These are phyloP conservation scores for Phytopythium kandeliae DNA, from an alignment of 352 stramenopile species.

Conservation along the genomic window DNA sequence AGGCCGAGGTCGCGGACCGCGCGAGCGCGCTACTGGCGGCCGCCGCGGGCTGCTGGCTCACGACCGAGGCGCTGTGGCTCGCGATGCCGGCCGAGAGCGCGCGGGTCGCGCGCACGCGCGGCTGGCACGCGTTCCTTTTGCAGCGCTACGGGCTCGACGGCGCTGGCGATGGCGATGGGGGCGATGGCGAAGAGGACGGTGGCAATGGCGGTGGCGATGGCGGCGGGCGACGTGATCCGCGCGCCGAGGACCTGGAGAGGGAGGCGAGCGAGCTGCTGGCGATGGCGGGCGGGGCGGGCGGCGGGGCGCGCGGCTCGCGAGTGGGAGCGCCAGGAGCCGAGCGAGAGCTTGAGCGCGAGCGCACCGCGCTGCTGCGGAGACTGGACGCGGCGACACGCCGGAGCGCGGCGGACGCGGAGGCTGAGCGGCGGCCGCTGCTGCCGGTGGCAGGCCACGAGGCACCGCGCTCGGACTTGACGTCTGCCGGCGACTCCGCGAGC, in stretches of 20 bases:
- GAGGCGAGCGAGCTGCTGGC: not conserved
- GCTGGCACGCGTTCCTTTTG: slow-evolving; percentile 32
- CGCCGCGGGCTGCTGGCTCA: slow-evolving; percentile 23
- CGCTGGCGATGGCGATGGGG: slow-evolving; percentile 8
- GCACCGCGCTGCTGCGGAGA: slow-evolving; percentile 23
- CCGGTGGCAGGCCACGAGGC: slow-evolving; percentile 39
- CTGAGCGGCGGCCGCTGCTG: slow-evolving; percentile 22
- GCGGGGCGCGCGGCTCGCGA: not conserved
- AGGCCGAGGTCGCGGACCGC: slow-evolving; percentile 22
- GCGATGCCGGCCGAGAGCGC: slow-evolving; percentile 23
- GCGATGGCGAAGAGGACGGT: slow-evolving; percentile 14
- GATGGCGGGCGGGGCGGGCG: not conserved
- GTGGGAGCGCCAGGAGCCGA: slow-evolving; percentile 25
- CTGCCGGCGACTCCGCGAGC: slow-evolving; percentile 21
- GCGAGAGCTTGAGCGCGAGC: no score
- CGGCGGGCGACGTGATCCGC: not conserved
- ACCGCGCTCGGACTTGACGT: slow-evolving; percentile 38
- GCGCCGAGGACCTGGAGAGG: not conserved
- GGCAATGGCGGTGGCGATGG: slow-evolving; percentile 8
- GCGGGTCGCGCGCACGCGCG: slow-evolving; percentile 12
- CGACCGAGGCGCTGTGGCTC: slow-evolving; percentile 30
- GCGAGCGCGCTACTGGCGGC: slow-evolving; percentile 26
- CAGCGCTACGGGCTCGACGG: slow-evolving; percentile 41
- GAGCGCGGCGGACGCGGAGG: slow-evolving; percentile 17
- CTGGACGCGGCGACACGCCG: slow-evolving; percentile 33